These are phyloP conservation scores for Pilobolus umbonatus DNA, from an alignment of 192 early-diverging fungal species.

Conservation along the genomic window DNA sequence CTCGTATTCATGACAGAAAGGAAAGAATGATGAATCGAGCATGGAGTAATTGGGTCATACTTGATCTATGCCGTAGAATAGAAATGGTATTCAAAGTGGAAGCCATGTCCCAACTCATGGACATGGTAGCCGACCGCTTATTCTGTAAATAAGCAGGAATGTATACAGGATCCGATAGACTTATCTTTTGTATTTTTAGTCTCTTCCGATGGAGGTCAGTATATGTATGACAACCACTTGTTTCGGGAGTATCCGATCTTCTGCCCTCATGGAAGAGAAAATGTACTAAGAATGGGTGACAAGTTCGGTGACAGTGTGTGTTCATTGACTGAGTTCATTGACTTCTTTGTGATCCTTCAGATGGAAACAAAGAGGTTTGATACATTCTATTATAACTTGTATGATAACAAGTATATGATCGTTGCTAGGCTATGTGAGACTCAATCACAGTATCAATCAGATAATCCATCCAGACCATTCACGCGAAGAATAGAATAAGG, in stretches of 20 bases:
- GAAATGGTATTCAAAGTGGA: neutral
- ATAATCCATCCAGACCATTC: neutral
- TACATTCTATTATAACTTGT: neutral
- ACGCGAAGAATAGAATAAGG: neutral
- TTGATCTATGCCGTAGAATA: slow-evolving; percentile 3
- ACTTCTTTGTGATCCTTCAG: neutral
- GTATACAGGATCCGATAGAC: neutral
- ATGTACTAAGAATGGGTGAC: neutral
- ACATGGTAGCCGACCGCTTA: neutral
- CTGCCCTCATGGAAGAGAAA: neutral
- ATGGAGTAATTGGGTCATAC: slow-evolving; percentile 8
- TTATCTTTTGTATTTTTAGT: neutral
- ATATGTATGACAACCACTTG: neutral
- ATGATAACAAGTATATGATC: neutral
- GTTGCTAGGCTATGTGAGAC: neutral
- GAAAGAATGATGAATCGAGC: neutral
- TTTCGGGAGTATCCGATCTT: neutral
- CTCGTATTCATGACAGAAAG: neutral
- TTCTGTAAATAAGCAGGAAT: slow-evolving; percentile 7
- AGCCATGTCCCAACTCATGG: neutral
- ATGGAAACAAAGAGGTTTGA: neutral
- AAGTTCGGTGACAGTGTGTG: slow-evolving; percentile 1
- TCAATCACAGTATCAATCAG: neutral
- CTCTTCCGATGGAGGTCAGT: neutral
- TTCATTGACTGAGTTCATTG: slow-evolving; percentile 2